Percentiles rank a stretch among this genome's conserved stretches.
Evolutionary conservation across 2,329 filamentous ascomycete species (phyloP).

Genomic region (Xylariaceae sp.): DNA sequence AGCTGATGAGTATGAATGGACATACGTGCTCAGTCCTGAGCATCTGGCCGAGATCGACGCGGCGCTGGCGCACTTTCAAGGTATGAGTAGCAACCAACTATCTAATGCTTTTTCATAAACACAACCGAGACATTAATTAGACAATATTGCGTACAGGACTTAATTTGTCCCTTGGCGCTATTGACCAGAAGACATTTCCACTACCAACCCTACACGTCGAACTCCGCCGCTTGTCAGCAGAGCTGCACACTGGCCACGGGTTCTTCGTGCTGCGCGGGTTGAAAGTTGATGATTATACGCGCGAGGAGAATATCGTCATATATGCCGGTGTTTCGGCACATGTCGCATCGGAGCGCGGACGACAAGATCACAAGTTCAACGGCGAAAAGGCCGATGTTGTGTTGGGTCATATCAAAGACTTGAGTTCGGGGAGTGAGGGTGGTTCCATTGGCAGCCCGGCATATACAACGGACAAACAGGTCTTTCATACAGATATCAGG

Average conservation of each 20-base stretch:
- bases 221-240: constrained; percentile 49
- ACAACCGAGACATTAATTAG: background rate
- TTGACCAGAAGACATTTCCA: constrained; percentile 52
- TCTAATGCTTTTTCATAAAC: background rate
- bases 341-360: constrained; percentile 50
- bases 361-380: constrained; percentile 46
- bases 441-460: constrained; percentile 49
- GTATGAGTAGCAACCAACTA: constrained; percentile 22
- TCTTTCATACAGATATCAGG: constrained; percentile 53
- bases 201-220: constrained; percentile 47
- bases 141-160: constrained; percentile 4
- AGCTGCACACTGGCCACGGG: constrained; percentile 55
- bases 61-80: constrained; percentile 41
- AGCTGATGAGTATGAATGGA: constrained; percentile 48
- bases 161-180: constrained; percentile 37
- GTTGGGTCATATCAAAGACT: constrained; percentile 59
- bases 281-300: constrained; percentile 47
- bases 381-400: constrained; percentile 50
- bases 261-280: constrained; percentile 60
- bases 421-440: constrained; percentile 35
- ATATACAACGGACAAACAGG: constrained; percentile 25
- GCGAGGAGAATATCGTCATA: constrained; percentile 55
- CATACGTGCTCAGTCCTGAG: constrained; percentile 43
- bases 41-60: constrained; percentile 48
- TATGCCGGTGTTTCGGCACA: constrained; percentile 59